A percentile compares a stretch with the other conserved stretches of the same genome.
These are phyloP conservation scores for Venturia oleaginea DNA, from an alignment of 2,329 filamentous ascomycete genomes.

Conservation along the genomic window DNA sequence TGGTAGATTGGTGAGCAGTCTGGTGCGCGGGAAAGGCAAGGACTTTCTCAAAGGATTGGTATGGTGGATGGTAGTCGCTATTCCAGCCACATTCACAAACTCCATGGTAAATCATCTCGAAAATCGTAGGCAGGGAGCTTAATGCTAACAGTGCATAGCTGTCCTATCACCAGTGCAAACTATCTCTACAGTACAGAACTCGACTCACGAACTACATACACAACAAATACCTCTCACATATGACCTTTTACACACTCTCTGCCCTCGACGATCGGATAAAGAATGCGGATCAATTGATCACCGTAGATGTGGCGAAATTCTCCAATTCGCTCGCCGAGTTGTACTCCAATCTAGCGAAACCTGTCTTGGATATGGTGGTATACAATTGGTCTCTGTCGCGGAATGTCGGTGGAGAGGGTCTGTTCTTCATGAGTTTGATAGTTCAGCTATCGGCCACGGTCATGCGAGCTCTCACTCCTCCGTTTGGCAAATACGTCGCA, in stretches of 20 bases:
- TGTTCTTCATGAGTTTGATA: slow-evolving; percentile 89
- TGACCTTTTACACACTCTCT: slow-evolving; percentile 96
- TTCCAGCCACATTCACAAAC: slow-evolving; percentile 96
- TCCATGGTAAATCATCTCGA: slow-evolving; percentile 64
- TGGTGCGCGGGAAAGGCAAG: slow-evolving; percentile 83
- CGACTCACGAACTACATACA: slow-evolving; percentile 92
- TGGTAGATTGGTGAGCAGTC: slow-evolving; percentile 79
- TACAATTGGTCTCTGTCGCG: slow-evolving; percentile 92
- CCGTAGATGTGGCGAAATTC: slow-evolving; percentile 93
- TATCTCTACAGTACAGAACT: slow-evolving; percentile 86
- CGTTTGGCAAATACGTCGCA: slow-evolving; percentile 94
- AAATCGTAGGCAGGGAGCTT: background rate
- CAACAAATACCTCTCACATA: slow-evolving; percentile 89
- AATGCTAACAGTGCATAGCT: slow-evolving; percentile 44
- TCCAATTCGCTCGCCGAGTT: slow-evolving; percentile 90
- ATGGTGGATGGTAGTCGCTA: slow-evolving; percentile 97
- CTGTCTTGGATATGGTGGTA: slow-evolving; percentile 87
- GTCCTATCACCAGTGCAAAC: slow-evolving; percentile 91
- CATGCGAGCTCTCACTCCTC: slow-evolving; percentile 90
- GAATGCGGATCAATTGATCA: slow-evolving; percentile 95
- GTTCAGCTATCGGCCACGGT: slow-evolving; percentile 88
- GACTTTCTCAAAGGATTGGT: slow-evolving; percentile 82
- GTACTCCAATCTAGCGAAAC: slow-evolving; percentile 94
- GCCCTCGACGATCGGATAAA: slow-evolving; percentile 96
- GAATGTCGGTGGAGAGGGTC: slow-evolving; percentile 89